Evolutionary conservation across 2,329 filamentous ascomycete genomes (phyloP).

Genomic region (Clarireedia hainanense): DNA sequence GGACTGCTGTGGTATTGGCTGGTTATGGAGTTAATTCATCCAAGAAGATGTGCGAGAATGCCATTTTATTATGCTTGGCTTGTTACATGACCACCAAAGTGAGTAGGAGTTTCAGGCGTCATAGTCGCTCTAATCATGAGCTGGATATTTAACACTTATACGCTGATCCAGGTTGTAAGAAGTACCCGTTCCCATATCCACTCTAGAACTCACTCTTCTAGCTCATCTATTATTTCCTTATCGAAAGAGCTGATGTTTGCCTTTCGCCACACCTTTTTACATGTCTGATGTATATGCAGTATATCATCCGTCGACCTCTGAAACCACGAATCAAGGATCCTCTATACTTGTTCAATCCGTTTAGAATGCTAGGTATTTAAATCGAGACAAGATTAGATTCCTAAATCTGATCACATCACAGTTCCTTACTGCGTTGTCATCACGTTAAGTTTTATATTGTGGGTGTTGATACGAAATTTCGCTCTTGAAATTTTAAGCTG

Average conservation of each 20-base stretch:
- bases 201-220: constrained; percentile 7
- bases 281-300: constrained; percentile 11
- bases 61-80: constrained; percentile 51
- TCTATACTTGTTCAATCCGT: constrained; percentile 53
- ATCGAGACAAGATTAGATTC: background rate
- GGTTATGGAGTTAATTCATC: constrained; percentile 48
- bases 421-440: constrained; percentile 35
- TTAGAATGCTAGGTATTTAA: constrained; percentile 43
- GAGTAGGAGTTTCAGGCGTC: background rate
- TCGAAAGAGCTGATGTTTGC: constrained; percentile 46
- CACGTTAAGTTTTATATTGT: constrained; percentile 54
- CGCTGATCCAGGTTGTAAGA: background rate
- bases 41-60: constrained; percentile 43
- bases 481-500: background rate
- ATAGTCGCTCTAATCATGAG: too few species aligned
- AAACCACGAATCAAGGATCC: constrained; percentile 46
- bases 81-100: constrained; percentile 60
- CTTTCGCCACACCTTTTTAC: background rate
- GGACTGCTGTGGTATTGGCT: constrained; percentile 47
- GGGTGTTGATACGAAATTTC: constrained; percentile 21
- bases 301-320: constrained; percentile 46
- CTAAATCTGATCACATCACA: constrained; percentile 12
- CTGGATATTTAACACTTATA: background rate
- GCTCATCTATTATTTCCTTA: constrained; percentile 56
- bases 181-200: too few species aligned